phyloP scores from a whole-genome alignment of 345 rosid species.

The Citrus hindsii region DNA sequence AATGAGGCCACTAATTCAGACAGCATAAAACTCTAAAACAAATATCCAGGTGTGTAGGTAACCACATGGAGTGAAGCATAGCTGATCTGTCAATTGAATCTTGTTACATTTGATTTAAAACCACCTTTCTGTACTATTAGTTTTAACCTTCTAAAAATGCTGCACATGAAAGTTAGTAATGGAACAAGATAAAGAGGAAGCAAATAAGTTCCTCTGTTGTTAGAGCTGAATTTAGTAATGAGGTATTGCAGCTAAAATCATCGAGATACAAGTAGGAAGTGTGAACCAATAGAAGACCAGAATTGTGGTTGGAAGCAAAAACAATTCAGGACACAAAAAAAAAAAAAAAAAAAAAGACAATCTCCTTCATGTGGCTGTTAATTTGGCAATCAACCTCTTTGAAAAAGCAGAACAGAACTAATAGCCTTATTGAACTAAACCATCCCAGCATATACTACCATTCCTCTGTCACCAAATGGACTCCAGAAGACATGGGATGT shows the following conservation, averaged over 20 bases:
- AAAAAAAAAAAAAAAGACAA: neutral
- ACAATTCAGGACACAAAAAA: neutral
- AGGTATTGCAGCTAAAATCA: neutral
- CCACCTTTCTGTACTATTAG: neutral
- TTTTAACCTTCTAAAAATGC: neutral
- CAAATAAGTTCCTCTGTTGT: no score
- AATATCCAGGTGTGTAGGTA: neutral
- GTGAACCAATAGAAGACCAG: neutral
- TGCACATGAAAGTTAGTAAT: neutral
- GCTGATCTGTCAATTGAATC: neutral
- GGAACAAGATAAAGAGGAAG: neutral
- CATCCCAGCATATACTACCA: neutral
- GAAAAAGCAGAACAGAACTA: neutral
- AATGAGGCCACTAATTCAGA: neutral
- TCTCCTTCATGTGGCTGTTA: neutral
- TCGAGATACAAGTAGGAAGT: neutral
- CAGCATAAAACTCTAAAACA: neutral
- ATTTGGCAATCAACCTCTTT: neutral
- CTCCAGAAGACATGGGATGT: neutral
- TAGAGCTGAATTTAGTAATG: neutral
- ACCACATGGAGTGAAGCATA: neutral
- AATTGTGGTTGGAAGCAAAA: neutral
- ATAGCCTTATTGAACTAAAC: neutral
- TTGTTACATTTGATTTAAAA: neutral
- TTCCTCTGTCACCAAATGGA: neutral